A percentile compares a stretch with the other conserved stretches of the same genome.
phyloP scores from a whole-genome alignment of 176 grass and related monocot species.

The Hordeum vulgare region MorexV3_pseudomolecules_assembly NC_058518.1:234673385-234673884 shows the following conservation, averaged over 20 bases:
- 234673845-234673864: background rate
- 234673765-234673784: background rate
- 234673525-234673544: background rate
- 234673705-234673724: background rate
- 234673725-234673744: background rate
- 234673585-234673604: conserved; percentile 1
- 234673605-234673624: background rate
- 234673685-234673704: background rate
- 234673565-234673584: background rate
- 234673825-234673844: background rate
- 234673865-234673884: background rate
- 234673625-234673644: background rate
- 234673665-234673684: background rate
- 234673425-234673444: conserved; percentile 94
- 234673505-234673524: background rate
- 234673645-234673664: background rate
- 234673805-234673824: background rate
- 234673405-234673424: conserved; percentile 93
- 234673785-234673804: background rate
- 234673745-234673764: background rate
- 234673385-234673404: conserved; percentile 98
- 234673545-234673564: background rate
- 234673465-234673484: conserved; percentile 1
- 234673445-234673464: conserved; percentile 4
- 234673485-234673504: background rate